These are phyloP conservation scores for Carpinus fangiana DNA, from an alignment of 306 rosid species.

Conservation along the genomic window DNA sequence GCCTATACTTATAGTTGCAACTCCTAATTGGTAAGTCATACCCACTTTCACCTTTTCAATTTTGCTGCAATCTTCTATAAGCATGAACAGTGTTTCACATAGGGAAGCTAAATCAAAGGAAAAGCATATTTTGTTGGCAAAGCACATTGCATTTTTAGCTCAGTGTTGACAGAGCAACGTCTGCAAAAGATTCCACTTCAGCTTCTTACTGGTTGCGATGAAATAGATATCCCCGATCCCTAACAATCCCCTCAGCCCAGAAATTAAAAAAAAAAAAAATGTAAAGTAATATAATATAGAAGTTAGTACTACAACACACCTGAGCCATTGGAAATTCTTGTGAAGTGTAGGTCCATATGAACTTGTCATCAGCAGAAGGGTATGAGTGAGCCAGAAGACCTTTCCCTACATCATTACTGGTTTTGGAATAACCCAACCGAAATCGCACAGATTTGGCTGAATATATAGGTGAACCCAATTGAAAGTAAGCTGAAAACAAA, in stretches of 20 bases:
- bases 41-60: not conserved
- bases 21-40: not conserved
- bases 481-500: slow-evolving; percentile 61
- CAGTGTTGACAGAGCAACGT: not conserved
- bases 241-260: not conserved
- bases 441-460: slow-evolving; percentile 77
- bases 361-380: slow-evolving; percentile 40
- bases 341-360: slow-evolving; percentile 83
- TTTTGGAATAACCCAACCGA: slow-evolving; percentile 61
- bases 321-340: slow-evolving; percentile 78
- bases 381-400: slow-evolving; percentile 1
- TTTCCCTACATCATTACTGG: slow-evolving; percentile 19
- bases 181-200: not conserved
- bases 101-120: not conserved
- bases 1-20: not conserved
- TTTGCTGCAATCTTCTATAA: not conserved
- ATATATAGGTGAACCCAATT: slow-evolving; percentile 68
- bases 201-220: not conserved
- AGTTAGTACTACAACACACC: slow-evolving; percentile 40
- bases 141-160: not conserved
- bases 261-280: not conserved
- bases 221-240: not conserved
- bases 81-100: not conserved
- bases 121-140: not conserved
- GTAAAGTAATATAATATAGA: not conserved